Percentiles rank a stretch among this genome's conserved stretches.
Evolutionary conservation across 1,284 basidiomycete genomes (phyloP).

Genomic region (Megacollybia platyphylla): DNA sequence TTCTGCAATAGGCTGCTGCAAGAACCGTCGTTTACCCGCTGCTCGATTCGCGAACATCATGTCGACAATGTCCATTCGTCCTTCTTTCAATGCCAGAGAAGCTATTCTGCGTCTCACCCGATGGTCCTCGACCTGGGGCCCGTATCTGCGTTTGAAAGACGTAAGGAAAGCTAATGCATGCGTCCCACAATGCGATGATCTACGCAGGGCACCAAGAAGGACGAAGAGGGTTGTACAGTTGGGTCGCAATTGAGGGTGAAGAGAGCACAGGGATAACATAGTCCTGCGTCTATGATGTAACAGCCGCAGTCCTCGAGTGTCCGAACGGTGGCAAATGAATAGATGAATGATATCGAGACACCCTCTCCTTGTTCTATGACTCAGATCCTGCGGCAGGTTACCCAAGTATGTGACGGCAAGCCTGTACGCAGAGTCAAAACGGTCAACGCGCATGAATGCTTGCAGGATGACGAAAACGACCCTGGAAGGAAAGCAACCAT

Average conservation of each 20-base stretch:
- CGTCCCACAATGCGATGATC: conserved; percentile 34
- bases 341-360: conserved; percentile 36
- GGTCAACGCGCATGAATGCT: background rate
- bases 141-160: conserved; percentile 41
- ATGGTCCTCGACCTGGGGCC: conserved; percentile 35
- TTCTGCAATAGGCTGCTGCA: background rate
- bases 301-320: conserved; percentile 20
- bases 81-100: conserved; percentile 46
- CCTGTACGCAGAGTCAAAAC: conserved; percentile 10
- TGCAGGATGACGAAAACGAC: background rate
- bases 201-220: conserved; percentile 37
- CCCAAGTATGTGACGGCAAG: conserved; percentile 30
- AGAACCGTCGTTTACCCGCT: background rate
- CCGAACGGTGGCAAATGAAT: conserved; percentile 20
- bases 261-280: conserved; percentile 27
- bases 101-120: conserved; percentile 45
- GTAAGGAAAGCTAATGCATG: conserved; percentile 30
- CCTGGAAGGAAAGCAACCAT: background rate
- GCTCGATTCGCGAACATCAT: conserved; percentile 14
- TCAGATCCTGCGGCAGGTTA: conserved; percentile 24
- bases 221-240: conserved; percentile 50
- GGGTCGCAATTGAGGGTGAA: conserved; percentile 38
- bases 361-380: conserved; percentile 14
- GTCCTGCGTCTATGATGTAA: conserved; percentile 24
- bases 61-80: conserved; percentile 35